Evolutionary conservation across 768 basidiomycete species (phyloP), one percentile per base, ranked within the genome.

Genomic region (Kwoniella shandongensis): DNA sequence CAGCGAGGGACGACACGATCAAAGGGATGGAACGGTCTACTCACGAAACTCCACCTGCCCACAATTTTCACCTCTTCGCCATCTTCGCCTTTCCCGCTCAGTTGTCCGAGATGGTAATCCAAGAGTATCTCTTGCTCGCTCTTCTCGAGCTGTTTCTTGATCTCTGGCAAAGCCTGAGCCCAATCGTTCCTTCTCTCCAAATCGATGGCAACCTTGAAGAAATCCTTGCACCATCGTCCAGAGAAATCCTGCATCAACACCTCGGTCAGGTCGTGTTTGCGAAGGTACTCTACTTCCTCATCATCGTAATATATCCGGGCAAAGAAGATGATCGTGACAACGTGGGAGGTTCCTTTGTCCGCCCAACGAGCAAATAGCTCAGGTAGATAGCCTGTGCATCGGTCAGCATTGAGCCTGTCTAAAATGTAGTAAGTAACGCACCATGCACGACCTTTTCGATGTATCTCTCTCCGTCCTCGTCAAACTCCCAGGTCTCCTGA

Each of bases 391-490:
- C 92, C 75, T 76, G 49, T 32, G 26, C 6, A 23, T 41, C 25
- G n/a, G 38, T 15, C n/a, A 44, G 17, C 12, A 17, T 39, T 26
- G 26, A 4, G 13, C 26, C 29, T 8, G 32, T 36, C 15, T 15
- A 5, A n/a, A 25, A 20, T 15, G 23, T 38, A 18, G 32, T 32
- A 44, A 30, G 7, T 0, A 35, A 70, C 76, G 54, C 32, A 76
- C 77, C 90, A 73, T 97, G 92, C 2, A 94, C 88, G n/a, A 94
- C 88, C 79, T 98, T 98, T 75, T 98, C 96, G 72, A 90, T 88
- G 77, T 88, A 91, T 4, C 93, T 84, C 75, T 96, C 92, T 22
- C 96, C 96, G 60, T 98, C 96, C 32, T 89, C 91, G 22, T 92
- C 84, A 71, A 98, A 98, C 68, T 96, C 89, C 90, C 91, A 98